Evolutionary conservation across 768 basidiomycete species (phyloP), one percentile per base, ranked within the genome.

Genomic region (Mycena capillaripes): DNA sequence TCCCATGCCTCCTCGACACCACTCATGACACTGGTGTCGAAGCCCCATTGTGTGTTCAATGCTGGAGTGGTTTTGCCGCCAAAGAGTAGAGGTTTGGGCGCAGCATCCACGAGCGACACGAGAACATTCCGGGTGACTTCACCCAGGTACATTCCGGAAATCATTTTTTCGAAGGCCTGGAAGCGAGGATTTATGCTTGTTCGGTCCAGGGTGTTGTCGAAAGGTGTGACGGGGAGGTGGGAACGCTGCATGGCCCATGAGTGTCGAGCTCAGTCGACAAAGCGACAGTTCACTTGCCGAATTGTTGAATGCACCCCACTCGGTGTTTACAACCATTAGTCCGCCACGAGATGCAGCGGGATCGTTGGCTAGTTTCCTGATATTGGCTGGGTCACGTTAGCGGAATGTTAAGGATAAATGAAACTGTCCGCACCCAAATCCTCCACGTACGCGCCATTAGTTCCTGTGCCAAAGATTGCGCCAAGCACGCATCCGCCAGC

Each of bases 301-400:
- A 82, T 98, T 99, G 82, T 99, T 95, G 84, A 99, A 98, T 29
- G 91, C 98, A 72, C 98, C 98, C 98, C 97, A 99, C 84, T 99
- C 98, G 9, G 95, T 95, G 84, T 99, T 99, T 67, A 99, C 90
- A 66, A 98, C 89, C 98, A 99, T 99, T 74, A 89, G 83, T 23
- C 92, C 94, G 6, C 91, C 93, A 36, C 89, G 85, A 11, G 86
- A 83, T 12, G 86, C 89, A 8, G 88, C 89, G 29, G 89, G 84
- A 50, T 83, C 87, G 66, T 94, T 91, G 21, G 89, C 89, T 10
- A 98, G 87, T 82, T 99, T 99, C 46, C 87, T 91, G 78, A 99
- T 92, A 60, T 95, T 96, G 60, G 89, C 87, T 88, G 42, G 1
- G 42, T 40, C 59, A 25, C 38, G 30, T 56, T 50, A 48, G 56